Evolutionary conservation across 805 yeast species (phyloP).

Genomic region (Komagataella ulmi): DNA sequence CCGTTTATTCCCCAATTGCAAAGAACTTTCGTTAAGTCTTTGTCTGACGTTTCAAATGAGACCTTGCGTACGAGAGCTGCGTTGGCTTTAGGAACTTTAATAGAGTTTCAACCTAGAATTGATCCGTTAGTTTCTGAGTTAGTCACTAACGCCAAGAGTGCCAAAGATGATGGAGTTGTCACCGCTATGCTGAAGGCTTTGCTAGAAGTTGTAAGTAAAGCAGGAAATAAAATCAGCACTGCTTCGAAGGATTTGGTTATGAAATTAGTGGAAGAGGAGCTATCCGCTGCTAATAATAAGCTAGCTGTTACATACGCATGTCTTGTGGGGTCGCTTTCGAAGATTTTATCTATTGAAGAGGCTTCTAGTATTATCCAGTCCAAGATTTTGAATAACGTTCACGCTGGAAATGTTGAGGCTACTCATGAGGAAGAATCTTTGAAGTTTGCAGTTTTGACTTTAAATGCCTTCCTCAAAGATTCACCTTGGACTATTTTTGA

Average conservation of each 20-base stretch:
- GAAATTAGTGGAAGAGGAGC: conserved; percentile 62
- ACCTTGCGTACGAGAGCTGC: conserved; percentile 76
- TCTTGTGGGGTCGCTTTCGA: conserved; percentile 65
- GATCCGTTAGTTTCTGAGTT: conserved; percentile 86
- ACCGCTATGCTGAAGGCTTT: conserved; percentile 79
- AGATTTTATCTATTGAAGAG: conserved; percentile 50
- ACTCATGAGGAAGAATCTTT: conserved; percentile 16
- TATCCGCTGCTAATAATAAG: conserved; percentile 34
- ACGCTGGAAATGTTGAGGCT: neutral
- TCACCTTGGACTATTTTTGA: conserved; percentile 46
- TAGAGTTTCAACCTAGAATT: conserved; percentile 82
- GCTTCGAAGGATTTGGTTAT: conserved; percentile 56
- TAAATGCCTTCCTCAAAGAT: conserved; percentile 71
- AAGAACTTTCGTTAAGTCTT: conserved; percentile 87
- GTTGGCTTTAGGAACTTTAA: conserved; percentile 74
- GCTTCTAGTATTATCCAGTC: conserved; percentile 42
- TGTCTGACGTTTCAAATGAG: conserved; percentile 67
- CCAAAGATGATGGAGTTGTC: conserved; percentile 60
- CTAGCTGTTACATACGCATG: conserved; percentile 66
- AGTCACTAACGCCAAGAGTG: conserved; percentile 56
- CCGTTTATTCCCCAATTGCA: conserved; percentile 97
- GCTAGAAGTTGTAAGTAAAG: conserved; percentile 66
- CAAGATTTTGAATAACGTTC: conserved; percentile 31
- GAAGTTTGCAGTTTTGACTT: conserved; percentile 54
- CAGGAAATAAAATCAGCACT: conserved; percentile 69